phyloP scores from a whole-genome alignment of 768 basidiomycete species.

The Mycena filopes region DNA sequence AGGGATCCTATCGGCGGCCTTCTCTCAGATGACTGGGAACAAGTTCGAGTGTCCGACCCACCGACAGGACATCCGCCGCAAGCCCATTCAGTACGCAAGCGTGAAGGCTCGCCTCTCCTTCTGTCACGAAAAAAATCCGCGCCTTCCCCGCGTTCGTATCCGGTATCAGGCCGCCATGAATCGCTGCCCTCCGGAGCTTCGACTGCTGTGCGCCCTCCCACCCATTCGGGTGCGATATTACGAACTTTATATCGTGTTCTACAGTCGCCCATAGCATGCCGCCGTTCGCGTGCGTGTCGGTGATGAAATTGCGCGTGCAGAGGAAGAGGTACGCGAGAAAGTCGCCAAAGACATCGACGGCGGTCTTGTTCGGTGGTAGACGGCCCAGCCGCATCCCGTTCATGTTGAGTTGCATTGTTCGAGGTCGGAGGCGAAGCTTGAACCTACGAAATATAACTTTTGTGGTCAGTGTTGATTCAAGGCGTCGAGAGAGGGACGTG shows the following conservation, averaged over 20 bases:
- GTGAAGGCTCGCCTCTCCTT: slow-evolving; percentile 87
- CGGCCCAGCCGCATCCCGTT: slow-evolving; percentile 83
- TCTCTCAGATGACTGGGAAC: not conserved
- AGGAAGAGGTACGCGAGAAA: slow-evolving; percentile 79
- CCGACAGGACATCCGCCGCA: slow-evolving; percentile 80
- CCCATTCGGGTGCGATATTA: slow-evolving; percentile 83
- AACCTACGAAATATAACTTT: slow-evolving; percentile 60
- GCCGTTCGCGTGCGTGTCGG: slow-evolving; percentile 86
- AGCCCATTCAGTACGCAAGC: slow-evolving; percentile 83
- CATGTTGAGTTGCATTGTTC: slow-evolving; percentile 83
- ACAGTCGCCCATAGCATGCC: slow-evolving; percentile 74
- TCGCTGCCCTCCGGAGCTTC: slow-evolving; percentile 79
- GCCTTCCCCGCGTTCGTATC: slow-evolving; percentile 80
- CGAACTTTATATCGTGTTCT: slow-evolving; percentile 76
- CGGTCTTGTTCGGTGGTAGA: slow-evolving; percentile 72
- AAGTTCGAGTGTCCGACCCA: slow-evolving; percentile 43
- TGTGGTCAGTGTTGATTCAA: not conserved
- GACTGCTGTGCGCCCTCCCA: slow-evolving; percentile 70
- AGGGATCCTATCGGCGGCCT: slow-evolving; percentile 66
- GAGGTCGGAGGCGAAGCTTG: slow-evolving; percentile 82
- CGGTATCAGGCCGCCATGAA: slow-evolving; percentile 77
- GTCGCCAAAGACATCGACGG: slow-evolving; percentile 83
- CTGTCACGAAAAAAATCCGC: slow-evolving; percentile 82
- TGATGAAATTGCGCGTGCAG: slow-evolving; percentile 81
- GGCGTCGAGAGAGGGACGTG: slow-evolving; percentile 48